phyloP scores from a whole-genome alignment of 2,329 filamentous ascomycete species.

The Elsinoe arachidis region DNA sequence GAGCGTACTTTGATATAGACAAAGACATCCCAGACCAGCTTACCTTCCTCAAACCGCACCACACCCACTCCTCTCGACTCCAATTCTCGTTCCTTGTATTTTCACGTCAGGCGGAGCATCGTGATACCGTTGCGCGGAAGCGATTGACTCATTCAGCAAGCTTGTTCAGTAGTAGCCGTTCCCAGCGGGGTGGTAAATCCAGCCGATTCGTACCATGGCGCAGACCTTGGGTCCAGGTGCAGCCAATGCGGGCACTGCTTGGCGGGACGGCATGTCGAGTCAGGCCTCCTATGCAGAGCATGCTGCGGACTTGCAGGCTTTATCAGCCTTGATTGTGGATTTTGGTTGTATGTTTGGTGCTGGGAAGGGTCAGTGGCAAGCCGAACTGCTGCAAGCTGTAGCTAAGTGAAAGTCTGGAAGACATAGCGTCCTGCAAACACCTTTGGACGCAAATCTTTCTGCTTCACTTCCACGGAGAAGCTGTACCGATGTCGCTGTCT shows the following conservation, averaged over 20 bases:
- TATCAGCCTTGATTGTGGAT: not conserved
- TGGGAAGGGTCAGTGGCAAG: not conserved
- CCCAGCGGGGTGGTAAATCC: not conserved
- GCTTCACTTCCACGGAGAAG: not conserved
- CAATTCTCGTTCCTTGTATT: not conserved
- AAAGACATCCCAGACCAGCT: not conserved
- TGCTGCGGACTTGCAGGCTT: not conserved
- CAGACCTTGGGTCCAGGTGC: not conserved
- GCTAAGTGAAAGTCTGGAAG: not conserved
- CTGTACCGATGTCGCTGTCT: not conserved
- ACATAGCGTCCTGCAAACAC: not conserved
- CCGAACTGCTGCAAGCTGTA: conserved; percentile 4
- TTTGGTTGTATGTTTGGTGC: not conserved
- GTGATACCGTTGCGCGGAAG: not conserved
- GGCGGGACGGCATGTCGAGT: not conserved
- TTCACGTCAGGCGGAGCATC: not conserved
- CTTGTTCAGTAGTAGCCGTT: not conserved
- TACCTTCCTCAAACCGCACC: not conserved
- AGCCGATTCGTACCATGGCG: not conserved
- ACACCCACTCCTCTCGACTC: not conserved
- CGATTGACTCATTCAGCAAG: conserved; percentile 1
- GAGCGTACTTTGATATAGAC: not conserved
- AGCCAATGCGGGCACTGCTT: not conserved
- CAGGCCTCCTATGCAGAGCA: not conserved
- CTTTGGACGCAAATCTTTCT: not conserved